phyloP scores from a whole-genome alignment of 257 asterid species.

The Lycium barbarum region DNA sequence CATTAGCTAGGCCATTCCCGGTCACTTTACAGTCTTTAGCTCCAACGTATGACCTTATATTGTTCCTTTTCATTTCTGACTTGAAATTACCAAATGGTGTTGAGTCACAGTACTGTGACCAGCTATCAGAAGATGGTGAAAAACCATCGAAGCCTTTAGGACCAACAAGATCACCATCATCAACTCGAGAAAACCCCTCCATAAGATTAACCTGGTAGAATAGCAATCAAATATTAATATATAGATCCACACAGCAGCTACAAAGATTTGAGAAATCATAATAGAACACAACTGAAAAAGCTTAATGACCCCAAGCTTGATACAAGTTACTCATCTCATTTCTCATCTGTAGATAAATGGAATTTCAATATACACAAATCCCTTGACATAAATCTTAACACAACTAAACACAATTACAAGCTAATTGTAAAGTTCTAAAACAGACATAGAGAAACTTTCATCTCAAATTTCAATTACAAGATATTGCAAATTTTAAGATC shows the following conservation, averaged over 20 bases:
- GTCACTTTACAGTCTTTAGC: neutral
- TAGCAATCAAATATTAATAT: neutral
- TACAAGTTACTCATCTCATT: neutral
- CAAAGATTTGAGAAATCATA: neutral
- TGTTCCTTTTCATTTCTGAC: constrained; percentile 26
- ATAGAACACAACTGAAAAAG: neutral
- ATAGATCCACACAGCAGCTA: neutral
- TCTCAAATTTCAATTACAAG: neutral
- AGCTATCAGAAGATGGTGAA: constrained; percentile 21
- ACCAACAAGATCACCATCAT: constrained; percentile 1
- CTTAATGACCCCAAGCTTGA: neutral
- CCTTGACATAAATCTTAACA: neutral
- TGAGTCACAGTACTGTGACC: constrained; percentile 21
- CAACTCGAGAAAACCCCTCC: constrained; percentile 25
- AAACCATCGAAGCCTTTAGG: neutral
- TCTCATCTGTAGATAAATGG: constrained; percentile 10
- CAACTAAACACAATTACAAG: neutral
- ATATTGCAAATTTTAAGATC: neutral
- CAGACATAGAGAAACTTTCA: neutral
- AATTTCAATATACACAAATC: neutral
- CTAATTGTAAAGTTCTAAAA: neutral
- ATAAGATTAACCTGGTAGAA: constrained; percentile 24
- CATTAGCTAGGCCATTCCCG: neutral
- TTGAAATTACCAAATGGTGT: constrained; percentile 21
- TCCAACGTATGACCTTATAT: neutral